A percentile compares a stretch with the other conserved stretches of the same genome.
Evolutionary conservation across 805 yeast species (phyloP).

Genomic region (Suhomyces pyralidae): DNA sequence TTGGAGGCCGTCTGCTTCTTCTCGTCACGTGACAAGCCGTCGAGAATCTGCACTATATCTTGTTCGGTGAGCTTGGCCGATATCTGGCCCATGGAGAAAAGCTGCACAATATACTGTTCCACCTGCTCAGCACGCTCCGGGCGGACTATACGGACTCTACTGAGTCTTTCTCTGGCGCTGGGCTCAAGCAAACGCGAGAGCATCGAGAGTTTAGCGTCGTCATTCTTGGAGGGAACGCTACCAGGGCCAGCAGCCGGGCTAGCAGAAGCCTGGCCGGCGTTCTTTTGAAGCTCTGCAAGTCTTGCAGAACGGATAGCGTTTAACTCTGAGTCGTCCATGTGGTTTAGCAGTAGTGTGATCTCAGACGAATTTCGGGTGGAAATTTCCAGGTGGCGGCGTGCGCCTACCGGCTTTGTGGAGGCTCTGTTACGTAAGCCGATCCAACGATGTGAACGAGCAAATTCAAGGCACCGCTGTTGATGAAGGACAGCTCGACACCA

Average conservation of each 20-base stretch:
- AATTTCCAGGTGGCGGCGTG: neutral
- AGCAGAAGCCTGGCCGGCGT: slow-evolving; percentile 50
- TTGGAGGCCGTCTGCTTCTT: slow-evolving; percentile 58
- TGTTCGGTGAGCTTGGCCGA: slow-evolving; percentile 71
- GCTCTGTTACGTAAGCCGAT: neutral
- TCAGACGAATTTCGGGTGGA: neutral
- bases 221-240: slow-evolving; percentile 18
- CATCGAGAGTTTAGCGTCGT: slow-evolving; percentile 40
- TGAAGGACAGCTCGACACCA: neutral
- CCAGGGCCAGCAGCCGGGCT: slow-evolving; percentile 3
- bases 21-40: slow-evolving; percentile 75
- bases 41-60: slow-evolving; percentile 79
- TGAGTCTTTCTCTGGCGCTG: slow-evolving; percentile 81
- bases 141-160: slow-evolving; percentile 82
- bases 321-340: slow-evolving; percentile 83
- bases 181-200: slow-evolving; percentile 75
- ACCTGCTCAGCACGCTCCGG: slow-evolving; percentile 90
- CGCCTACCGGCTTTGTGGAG: no score
- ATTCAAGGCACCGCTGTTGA: neutral
- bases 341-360: neutral
- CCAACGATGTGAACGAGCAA: neutral
- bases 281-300: slow-evolving; percentile 72
- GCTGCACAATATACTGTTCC: slow-evolving; percentile 69
- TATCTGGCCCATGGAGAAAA: slow-evolving; percentile 76
- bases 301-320: slow-evolving; percentile 93